These are phyloP conservation scores for Exobasidium rhododendri DNA, from an alignment of 1,284 basidiomycete species.

Conservation along the genomic window DNA sequence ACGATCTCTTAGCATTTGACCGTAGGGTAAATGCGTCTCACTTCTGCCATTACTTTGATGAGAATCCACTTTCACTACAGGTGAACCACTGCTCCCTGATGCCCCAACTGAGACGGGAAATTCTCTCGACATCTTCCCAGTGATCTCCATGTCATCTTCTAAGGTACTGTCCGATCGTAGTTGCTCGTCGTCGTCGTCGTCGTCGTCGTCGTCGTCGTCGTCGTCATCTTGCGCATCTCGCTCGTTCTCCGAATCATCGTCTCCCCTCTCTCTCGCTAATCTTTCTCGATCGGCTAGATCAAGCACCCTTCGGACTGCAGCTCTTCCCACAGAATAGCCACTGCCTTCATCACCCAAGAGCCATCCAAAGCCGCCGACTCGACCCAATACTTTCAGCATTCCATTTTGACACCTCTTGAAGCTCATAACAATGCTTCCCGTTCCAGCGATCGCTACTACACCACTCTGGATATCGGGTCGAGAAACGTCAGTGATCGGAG, in stretches of 20 bases:
- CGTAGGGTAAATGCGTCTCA: neutral
- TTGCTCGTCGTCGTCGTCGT: conserved; percentile 10
- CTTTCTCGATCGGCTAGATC: conserved; percentile 23
- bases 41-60: neutral
- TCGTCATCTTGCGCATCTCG: conserved; percentile 11
- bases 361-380: conserved; percentile 38
- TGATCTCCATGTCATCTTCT: conserved; percentile 5
- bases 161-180: neutral
- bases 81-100: neutral
- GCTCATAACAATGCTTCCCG: conserved; percentile 37
- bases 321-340: conserved; percentile 28
- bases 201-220: conserved; percentile 12
- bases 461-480: conserved; percentile 12
- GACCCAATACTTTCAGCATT: conserved; percentile 14
- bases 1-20: conserved; percentile 22
- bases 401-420: conserved; percentile 16
- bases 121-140: neutral
- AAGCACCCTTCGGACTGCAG: conserved; percentile 27
- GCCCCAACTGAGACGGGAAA: neutral
- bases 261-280: conserved; percentile 3
- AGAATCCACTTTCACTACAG: neutral
- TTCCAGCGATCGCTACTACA: conserved; percentile 38
- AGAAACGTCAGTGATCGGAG: conserved; percentile 20
- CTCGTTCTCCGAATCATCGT: neutral
- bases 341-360: conserved; percentile 41